Evolutionary conservation across 805 yeast species (phyloP), one percentile per base, ranked within the genome.

Genomic region (Starmerella roubikii): DNA sequence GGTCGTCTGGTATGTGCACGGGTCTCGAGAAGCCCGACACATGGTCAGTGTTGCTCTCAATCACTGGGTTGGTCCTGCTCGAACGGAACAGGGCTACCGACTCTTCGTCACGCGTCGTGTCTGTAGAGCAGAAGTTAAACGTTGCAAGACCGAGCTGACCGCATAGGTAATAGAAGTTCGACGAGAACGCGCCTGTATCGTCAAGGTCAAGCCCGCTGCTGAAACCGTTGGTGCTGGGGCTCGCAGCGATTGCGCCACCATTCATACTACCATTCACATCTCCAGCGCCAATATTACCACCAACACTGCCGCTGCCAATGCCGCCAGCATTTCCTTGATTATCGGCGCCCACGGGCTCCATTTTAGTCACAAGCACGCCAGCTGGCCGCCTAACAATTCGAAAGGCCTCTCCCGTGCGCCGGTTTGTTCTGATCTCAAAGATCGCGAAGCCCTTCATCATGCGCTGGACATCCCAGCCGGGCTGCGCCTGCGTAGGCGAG

Each of bases 371-470:
- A 11, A 46, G 16, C 0, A 71, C 66, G 0, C 85, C 83, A 0
- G 86, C 76, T 0, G 93, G 81, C 32, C 82, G 64, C 46, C 91
- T 61, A 1, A 76, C 58, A 2, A 70, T 54, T 1, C 77, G 32
- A 30, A 49, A 42, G 5, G 78, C 65, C 11, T 66, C 65, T 0
- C 86, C 86, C 13, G 64, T 68, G 6, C 48, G 38, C 1, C 60
- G 52, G 40, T 74, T 58, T 0, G 83, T 73, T 31, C 70, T 70
- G 23, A 81, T 64, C 9, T 78, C 65, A 1, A 77, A 44, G 3
- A 82, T 60, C 11, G 75, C 62, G 27, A 62, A 60, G 0, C 86
- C 86, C 32, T 68, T 55, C 3, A 78, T 49, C 91, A 91, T 82
- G 31, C 67, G 65, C 13, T 42, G 32, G 1, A 31, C 40, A 13